Conservation (phyloP, 2,329 filamentous ascomycete species). For the Colletotrichum plurivorum region DNA sequence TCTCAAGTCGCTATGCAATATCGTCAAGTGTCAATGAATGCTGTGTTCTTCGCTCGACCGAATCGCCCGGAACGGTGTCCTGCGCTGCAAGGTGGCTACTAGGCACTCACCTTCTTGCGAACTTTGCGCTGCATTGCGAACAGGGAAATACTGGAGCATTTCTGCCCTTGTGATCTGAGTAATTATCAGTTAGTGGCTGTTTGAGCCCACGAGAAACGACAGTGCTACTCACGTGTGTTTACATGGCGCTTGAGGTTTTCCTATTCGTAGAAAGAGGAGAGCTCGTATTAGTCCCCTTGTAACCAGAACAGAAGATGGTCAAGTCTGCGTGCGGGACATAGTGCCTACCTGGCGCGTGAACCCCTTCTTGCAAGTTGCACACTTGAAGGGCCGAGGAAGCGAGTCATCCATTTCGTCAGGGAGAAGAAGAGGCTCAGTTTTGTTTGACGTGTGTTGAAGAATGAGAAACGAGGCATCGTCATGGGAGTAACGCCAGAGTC, state of each 20-base stretch:
- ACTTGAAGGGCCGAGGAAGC: constrained; percentile 31
- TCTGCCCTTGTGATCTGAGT: constrained; percentile 21
- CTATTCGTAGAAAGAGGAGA: not conserved
- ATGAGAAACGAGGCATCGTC: constrained; percentile 10
- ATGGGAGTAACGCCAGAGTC: constrained; percentile 6
- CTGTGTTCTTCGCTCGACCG: not conserved
- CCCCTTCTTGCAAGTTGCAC: constrained; percentile 26
- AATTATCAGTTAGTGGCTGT: not conserved
- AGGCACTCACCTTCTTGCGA: constrained; percentile 13
- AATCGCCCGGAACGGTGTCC: no score
- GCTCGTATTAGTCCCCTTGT: constrained; percentile 10
- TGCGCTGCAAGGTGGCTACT: no score
- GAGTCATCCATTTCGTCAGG: constrained; percentile 6
- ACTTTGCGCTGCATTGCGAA: constrained; percentile 17
- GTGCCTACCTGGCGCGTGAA: constrained; percentile 27
- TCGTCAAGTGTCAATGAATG: not conserved
- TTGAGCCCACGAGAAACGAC: not conserved
- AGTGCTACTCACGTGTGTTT: constrained; percentile 18
- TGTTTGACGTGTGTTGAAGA: constrained; percentile 10
- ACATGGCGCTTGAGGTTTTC: constrained; percentile 34
- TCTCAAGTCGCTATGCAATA: constrained; percentile 6
- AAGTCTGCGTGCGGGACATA: not conserved
- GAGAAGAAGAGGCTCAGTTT: not conserved
- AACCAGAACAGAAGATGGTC: not conserved
- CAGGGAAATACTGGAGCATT: constrained; percentile 26